phyloP scores from a whole-genome alignment of 345 rosid species.

The Corymbia maculata region DNA sequence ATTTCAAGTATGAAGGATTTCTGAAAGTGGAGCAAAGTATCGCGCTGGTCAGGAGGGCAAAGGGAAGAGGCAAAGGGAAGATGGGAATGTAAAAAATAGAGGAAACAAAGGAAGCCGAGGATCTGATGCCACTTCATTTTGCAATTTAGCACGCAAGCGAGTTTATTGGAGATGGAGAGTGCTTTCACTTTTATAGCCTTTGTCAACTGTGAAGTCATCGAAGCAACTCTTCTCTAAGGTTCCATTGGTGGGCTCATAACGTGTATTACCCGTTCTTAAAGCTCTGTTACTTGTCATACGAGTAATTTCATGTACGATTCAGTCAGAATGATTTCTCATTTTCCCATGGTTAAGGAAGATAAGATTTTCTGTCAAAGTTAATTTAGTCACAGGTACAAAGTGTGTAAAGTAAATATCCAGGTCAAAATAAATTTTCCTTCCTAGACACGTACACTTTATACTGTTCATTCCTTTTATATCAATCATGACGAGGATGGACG shows the following conservation, averaged over 20 bases:
- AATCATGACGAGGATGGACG: too few species aligned
- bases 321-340: too few species aligned
- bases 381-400: too few species aligned
- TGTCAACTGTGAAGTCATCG: background rate
- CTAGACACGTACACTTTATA: too few species aligned
- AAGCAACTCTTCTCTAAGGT: background rate
- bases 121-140: background rate
- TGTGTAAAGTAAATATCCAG: too few species aligned
- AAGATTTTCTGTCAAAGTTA: rapidly evolving
- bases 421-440: too few species aligned
- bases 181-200: background rate
- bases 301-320: background rate
- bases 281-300: rapidly evolving
- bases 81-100: background rate
- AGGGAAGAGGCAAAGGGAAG: background rate
- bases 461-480: too few species aligned
- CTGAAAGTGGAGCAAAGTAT: background rate
- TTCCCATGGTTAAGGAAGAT: too few species aligned
- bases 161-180: background rate
- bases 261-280: rapidly evolving
- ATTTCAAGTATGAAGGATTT: background rate
- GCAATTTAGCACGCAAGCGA: background rate
- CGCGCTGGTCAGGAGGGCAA: background rate
- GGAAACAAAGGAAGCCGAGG: background rate
- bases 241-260: rapidly evolving